phyloP scores from a whole-genome alignment of 345 rosid species.

The Sisymbrium altissimum region DNA sequence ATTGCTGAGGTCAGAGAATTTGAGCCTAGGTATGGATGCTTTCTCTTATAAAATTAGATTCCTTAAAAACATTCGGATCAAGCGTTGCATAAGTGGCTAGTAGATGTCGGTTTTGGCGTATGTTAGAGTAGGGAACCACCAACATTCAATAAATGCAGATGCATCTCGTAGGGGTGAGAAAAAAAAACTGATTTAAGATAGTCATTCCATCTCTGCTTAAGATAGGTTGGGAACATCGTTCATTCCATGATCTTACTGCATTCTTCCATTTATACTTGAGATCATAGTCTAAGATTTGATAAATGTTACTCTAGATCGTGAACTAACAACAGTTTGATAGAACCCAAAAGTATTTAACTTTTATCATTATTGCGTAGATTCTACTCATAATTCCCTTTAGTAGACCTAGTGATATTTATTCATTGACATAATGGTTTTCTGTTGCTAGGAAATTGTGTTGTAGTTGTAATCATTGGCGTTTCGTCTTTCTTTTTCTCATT shows the following conservation, averaged over 20 bases:
- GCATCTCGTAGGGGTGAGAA: background rate
- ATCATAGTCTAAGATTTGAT: background rate
- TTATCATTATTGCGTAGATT: background rate
- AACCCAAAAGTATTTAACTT: background rate
- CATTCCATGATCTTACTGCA: background rate
- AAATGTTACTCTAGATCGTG: background rate
- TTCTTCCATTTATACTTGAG: constrained; percentile 4
- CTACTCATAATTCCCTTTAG: background rate
- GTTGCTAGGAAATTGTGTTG: background rate
- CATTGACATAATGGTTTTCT: background rate
- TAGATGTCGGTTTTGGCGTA: background rate
- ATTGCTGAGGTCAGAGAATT: constrained; percentile 88
- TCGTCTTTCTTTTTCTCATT: background rate
- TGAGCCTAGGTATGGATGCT: constrained; percentile 78
- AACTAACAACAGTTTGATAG: background rate
- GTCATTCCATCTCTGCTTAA: background rate
- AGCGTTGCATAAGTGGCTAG: background rate
- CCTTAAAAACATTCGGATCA: background rate
- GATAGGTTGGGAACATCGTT: background rate
- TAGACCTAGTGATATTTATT: background rate
- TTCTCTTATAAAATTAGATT: background rate
- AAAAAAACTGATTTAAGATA: background rate
- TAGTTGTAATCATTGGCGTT: background rate
- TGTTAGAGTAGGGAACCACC: background rate
- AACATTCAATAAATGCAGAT: background rate